Conservation (phyloP, 2,329 filamentous ascomycete species). For the Xylariaceae sp. region DNA sequence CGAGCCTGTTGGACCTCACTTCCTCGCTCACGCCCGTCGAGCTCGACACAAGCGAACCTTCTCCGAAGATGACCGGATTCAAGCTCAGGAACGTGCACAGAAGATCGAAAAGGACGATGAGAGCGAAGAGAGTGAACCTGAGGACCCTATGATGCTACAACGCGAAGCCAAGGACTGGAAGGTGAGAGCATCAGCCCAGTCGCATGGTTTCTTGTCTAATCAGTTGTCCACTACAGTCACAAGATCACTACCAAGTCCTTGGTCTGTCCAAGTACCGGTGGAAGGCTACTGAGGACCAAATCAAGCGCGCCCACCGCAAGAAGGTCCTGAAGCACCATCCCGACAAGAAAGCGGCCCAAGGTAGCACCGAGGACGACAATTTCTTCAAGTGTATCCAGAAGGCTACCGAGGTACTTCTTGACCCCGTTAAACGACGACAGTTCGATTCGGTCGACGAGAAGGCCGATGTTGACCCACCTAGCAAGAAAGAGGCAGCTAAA, state of each 20-base stretch:
- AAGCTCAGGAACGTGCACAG: constrained; percentile 93
- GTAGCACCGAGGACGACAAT: constrained; percentile 87
- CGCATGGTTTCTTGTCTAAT: constrained; percentile 5
- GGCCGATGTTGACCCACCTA: constrained; percentile 88
- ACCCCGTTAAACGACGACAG: constrained; percentile 90
- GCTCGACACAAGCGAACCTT: constrained; percentile 97
- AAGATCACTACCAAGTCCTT: constrained; percentile 98
- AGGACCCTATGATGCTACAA: constrained; percentile 90
- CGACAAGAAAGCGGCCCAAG: constrained; percentile 95
- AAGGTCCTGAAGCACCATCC: constrained; percentile 99
- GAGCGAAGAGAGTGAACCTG: constrained; percentile 89
- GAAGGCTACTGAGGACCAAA: constrained; percentile 95
- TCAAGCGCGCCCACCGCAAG: constrained; percentile 98
- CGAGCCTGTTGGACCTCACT: constrained; percentile 96
- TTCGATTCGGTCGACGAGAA: constrained; percentile 96
- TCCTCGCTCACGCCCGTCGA: constrained; percentile 94
- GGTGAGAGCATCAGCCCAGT: constrained; percentile 56
- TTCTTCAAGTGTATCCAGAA: constrained; percentile 99
- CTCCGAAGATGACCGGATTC: constrained; percentile 96
- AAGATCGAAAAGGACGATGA: constrained; percentile 92
- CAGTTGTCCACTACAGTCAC: constrained; percentile 59
- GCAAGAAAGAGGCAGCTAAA: constrained; percentile 87
- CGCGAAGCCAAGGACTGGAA: constrained; percentile 99
- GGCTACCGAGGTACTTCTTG: constrained; percentile 89
- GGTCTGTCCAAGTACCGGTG: constrained; percentile 91